Base-by-base conservation (phyloP, 2,329 filamentous ascomycete genomes). In the Graphiopsis chlorocephala region DNA sequence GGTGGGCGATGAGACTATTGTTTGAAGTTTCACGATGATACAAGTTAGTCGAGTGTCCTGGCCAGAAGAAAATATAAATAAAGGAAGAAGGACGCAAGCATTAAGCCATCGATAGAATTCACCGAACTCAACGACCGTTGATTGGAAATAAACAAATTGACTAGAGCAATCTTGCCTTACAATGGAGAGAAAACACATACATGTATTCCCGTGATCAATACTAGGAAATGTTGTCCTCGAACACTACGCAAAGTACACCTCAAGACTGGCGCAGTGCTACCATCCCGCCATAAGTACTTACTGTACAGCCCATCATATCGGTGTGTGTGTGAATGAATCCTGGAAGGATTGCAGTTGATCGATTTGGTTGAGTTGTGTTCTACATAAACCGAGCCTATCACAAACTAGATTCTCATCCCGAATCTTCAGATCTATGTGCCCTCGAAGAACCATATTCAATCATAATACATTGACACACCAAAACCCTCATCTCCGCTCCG, bases 1-100 rank as follows among this genome's bases (percentile, higher is more conserved):
- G 68, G 70, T 75, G 20, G 80, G 78, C 0, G 67, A 52, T 15
- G 75, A 64, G 25, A 58, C 55, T n/a, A 8, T 33, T 28, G 35
- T 42, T 17, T 42, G 15, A 23, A 25, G 20, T 14, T n/a, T 35
- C n/a, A 45, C 8, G 11, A 29, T 23, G 50, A 50, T 50, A n/a
- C n/a, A n/a, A 35, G 33, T n/a, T n/a, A n/a, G n/a, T n/a, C n/a
- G n/a, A n/a, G n/a, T n/a, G n/a, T n/a, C n/a, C n/a, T n/a, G n/a
- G n/a, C n/a, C 23, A 45, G n/a, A 23, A 20, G n/a, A 45, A 23
- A 6, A 20, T n/a, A n/a, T n/a, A n/a, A n/a, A n/a, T n/a, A 45
- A n/a, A 10, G 2, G 29, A 3, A 42, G 12, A 20, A 20, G n/a
- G 8, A 31, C n/a, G 38, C n/a, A 20, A 45, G 38, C n/a, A 45